Evolutionary conservation across 192 early-diverging fungal species (phyloP).

Genomic region (Coemansia sp.): DNA sequence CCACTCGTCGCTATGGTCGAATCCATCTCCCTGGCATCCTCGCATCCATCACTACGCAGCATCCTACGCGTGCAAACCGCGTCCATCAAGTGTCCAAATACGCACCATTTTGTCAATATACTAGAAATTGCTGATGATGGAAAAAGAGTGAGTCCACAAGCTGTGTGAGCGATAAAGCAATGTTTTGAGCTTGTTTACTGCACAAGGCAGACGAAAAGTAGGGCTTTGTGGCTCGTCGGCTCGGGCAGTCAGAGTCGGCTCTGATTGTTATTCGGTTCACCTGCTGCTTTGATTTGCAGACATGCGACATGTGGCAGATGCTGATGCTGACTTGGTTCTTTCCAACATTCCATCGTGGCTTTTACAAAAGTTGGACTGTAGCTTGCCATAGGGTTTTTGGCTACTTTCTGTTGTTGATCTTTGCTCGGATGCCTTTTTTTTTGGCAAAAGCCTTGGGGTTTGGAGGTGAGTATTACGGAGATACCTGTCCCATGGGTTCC

Average conservation of each 20-base stretch:
- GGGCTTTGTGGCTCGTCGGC: neutral
- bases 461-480: too few relatives aligned
- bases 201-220: too few relatives aligned
- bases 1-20: neutral
- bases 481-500: too few relatives aligned
- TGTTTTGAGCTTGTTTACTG: neutral
- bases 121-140: constrained; percentile 29
- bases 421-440: neutral
- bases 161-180: neutral
- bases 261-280: too few relatives aligned
- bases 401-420: neutral
- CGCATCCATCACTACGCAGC: constrained; percentile 6
- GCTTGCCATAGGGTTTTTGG: neutral
- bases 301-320: too few relatives aligned
- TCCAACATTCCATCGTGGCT: too few relatives aligned
- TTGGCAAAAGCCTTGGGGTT: neutral
- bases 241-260: neutral
- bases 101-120: constrained; percentile 31
- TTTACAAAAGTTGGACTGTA: neutral
- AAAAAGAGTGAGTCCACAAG: constrained; percentile 23
- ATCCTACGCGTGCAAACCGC: neutral
- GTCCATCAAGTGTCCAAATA: neutral
- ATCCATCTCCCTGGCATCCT: neutral
- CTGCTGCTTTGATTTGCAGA: too few relatives aligned
- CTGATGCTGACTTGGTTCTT: too few relatives aligned